These are phyloP conservation scores for Helotiales sp. DNA, from an alignment of 2,329 filamentous ascomycete species.

Conservation along the genomic window DNA sequence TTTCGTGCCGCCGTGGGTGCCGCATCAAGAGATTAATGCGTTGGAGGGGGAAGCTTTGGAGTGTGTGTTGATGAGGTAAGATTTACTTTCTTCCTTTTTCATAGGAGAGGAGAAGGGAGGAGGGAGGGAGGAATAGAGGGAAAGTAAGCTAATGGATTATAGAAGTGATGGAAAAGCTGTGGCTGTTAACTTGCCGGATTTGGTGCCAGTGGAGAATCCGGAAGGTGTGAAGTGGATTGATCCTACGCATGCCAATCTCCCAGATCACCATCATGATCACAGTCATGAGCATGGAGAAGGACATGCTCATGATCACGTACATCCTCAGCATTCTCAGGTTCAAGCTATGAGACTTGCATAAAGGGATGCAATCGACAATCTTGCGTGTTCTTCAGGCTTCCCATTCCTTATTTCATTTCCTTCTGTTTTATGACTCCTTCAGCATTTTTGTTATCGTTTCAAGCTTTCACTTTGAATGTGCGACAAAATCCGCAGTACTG, in stretches of 20 bases:
- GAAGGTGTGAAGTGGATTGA: slow-evolving; percentile 46
- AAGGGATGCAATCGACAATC: too few relatives aligned
- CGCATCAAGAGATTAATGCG: slow-evolving; percentile 48
- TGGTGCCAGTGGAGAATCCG: slow-evolving; percentile 44
- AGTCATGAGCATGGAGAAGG: slow-evolving; percentile 7
- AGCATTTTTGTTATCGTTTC: too few relatives aligned
- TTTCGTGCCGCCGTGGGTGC: slow-evolving; percentile 45
- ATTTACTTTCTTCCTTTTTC: neutral
- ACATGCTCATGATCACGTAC: slow-evolving; percentile 9
- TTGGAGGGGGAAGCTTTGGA: slow-evolving; percentile 42
- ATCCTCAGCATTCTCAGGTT: too few relatives aligned
- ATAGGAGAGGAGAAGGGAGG: neutral
- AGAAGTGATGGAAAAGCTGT: slow-evolving; percentile 44
- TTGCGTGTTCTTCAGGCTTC: too few relatives aligned
- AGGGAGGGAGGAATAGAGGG: neutral
- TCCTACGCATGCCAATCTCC: slow-evolving; percentile 40
- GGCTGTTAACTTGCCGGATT: slow-evolving; percentile 44
- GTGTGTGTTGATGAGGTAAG: slow-evolving; percentile 34
- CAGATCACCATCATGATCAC: slow-evolving; percentile 18
- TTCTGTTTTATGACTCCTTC: too few relatives aligned
- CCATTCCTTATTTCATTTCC: too few relatives aligned
- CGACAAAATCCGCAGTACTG: too few relatives aligned
- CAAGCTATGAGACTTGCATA: too few relatives aligned
- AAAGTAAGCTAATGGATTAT: slow-evolving; percentile 12
- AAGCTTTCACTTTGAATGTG: too few relatives aligned